These are phyloP conservation scores for Dissophora globulifera DNA, from an alignment of 192 early-diverging fungal genomes.

Conservation along the genomic window DNA sequence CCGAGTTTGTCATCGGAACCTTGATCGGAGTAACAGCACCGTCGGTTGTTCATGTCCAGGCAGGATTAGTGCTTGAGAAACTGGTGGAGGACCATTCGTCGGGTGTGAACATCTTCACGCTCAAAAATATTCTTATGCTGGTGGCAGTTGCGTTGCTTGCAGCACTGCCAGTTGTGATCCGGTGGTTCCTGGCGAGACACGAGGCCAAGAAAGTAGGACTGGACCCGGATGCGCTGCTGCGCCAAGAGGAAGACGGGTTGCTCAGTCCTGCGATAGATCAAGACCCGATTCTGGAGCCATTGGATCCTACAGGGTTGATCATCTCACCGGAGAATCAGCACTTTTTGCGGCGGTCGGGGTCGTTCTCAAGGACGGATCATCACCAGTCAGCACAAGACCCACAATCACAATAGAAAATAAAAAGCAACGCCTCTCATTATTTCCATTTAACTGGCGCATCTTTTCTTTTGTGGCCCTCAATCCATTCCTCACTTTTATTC, in stretches of 20 bases:
- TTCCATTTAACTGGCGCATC: no score
- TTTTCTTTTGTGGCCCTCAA: no score
- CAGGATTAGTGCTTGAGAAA: slow-evolving; percentile 63
- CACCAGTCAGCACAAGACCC: not conserved
- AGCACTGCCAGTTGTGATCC: slow-evolving; percentile 59
- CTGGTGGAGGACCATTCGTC: slow-evolving; percentile 57
- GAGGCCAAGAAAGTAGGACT: slow-evolving; percentile 50
- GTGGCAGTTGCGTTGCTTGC: slow-evolving; percentile 56
- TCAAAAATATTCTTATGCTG: slow-evolving; percentile 58
- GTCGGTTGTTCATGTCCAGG: slow-evolving; percentile 67
- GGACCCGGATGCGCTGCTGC: slow-evolving; percentile 17
- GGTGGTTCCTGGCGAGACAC: slow-evolving; percentile 36
- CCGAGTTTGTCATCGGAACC: slow-evolving; percentile 64
- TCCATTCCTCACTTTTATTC: no score
- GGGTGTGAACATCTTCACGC: slow-evolving; percentile 54
- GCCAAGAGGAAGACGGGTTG: slow-evolving; percentile 17
- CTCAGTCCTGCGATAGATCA: not conserved
- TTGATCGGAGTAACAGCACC: slow-evolving; percentile 64
- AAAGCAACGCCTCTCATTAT: no score
- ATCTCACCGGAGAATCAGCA: slow-evolving; percentile 44
- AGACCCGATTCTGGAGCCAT: slow-evolving; percentile 38
- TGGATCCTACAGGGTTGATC: slow-evolving; percentile 49
- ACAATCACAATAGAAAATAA: slow-evolving; percentile 2
- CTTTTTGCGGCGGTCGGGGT: slow-evolving; percentile 21
- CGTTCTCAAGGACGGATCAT: not conserved